These are phyloP conservation scores for Gentiana dahurica DNA, from an alignment of 257 asterid species.

Conservation along the genomic window DNA sequence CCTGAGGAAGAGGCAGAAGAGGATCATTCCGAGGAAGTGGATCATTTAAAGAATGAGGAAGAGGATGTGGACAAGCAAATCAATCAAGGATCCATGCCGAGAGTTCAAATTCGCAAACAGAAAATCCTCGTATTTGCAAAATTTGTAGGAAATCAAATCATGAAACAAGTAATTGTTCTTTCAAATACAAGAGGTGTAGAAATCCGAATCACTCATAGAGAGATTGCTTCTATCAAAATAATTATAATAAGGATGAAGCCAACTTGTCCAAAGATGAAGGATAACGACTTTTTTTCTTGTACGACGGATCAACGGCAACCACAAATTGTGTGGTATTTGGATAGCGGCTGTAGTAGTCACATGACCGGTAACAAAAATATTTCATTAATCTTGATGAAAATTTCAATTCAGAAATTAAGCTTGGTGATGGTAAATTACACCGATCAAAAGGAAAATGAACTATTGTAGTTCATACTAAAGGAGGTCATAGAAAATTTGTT, in stretches of 20 bases:
- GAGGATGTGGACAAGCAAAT: neutral
- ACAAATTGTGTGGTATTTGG: slow-evolving; percentile 1
- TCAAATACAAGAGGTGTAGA: too few species aligned
- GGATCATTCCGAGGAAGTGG: too few species aligned
- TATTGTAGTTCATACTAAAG: too few species aligned
- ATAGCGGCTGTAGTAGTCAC: slow-evolving; percentile 4
- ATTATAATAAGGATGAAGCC: neutral
- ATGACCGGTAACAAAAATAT: neutral
- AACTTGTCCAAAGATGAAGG: neutral
- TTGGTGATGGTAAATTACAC: too few species aligned
- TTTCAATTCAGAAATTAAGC: too few species aligned
- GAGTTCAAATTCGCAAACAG: neutral
- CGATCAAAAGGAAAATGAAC: too few species aligned
- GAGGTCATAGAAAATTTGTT: too few species aligned
- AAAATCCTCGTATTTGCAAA: neutral
- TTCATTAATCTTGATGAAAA: slow-evolving; percentile 5
- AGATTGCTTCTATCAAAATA: too few species aligned
- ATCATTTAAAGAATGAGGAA: neutral
- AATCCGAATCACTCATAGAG: too few species aligned
- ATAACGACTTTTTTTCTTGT: slow-evolving; percentile 1
- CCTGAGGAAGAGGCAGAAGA: neutral
- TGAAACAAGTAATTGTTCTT: too few species aligned
- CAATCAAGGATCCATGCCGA: too few species aligned
- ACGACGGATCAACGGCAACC: neutral
- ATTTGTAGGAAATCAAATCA: too few species aligned